A percentile compares a stretch with the other conserved stretches of the same genome.
Evolutionary conservation across 768 basidiomycete species (phyloP).

Genomic region (Ramaria sp.): DNA sequence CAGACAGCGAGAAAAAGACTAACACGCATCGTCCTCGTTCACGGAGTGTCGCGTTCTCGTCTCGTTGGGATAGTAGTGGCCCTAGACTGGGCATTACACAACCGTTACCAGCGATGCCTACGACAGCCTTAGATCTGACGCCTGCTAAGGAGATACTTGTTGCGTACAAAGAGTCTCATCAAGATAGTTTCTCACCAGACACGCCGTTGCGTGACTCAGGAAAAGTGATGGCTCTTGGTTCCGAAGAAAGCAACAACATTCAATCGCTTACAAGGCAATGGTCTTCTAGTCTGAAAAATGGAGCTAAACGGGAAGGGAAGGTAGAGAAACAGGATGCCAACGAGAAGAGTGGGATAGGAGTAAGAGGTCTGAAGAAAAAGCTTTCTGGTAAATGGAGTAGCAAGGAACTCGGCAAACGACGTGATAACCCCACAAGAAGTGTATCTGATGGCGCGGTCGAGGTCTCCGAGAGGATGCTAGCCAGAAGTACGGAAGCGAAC

Average conservation of each 20-base stretch:
- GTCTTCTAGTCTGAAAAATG: not conserved
- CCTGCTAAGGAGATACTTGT: slow-evolving; percentile 6
- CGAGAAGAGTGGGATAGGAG: not conserved
- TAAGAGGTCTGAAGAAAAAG: not conserved
- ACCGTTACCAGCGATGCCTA: not conserved
- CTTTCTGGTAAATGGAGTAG: slow-evolving; percentile 3
- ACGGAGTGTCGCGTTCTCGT: not conserved
- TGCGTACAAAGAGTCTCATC: slow-evolving; percentile 8
- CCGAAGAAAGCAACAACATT: not conserved
- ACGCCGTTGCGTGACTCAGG: not conserved
- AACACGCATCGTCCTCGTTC: not conserved
- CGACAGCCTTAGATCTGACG: not conserved
- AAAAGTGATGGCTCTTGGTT: slow-evolving; percentile 1
- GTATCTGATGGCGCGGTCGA: not conserved
- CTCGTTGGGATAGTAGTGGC: not conserved
- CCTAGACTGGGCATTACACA: not conserved
- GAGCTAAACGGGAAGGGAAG: not conserved
- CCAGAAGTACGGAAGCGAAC: not conserved
- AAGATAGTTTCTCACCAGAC: not conserved
- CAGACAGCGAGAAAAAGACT: not conserved
- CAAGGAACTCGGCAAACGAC: not conserved
- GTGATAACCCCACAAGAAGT: not conserved
- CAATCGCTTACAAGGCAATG: not conserved
- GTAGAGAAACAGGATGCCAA: not conserved
- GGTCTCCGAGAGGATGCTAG: not conserved